A percentile compares a stretch with the other conserved stretches of the same genome.
Evolutionary conservation across 495 filamentous ascomycete genomes (phyloP).

Genomic region (Bombardia bombarda): DNA sequence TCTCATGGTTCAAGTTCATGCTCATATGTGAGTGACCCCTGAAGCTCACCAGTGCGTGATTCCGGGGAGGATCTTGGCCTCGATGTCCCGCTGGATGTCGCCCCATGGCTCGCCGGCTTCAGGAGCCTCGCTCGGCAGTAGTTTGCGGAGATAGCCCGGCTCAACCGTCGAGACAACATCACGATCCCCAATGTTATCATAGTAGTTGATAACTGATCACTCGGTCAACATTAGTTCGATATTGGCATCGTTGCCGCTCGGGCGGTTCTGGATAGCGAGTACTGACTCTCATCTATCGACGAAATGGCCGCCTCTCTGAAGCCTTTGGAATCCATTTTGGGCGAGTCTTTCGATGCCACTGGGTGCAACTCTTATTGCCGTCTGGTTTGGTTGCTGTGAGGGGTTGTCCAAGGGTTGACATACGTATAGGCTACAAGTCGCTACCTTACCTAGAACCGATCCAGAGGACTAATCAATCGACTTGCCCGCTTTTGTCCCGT

Average conservation of each 20-base stretch:
- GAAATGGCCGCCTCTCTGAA: slow-evolving; percentile 77
- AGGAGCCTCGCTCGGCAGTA: slow-evolving; percentile 70
- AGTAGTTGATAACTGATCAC: slow-evolving; percentile 68
- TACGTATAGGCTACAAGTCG: too few species aligned
- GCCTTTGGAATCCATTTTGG: slow-evolving; percentile 68
- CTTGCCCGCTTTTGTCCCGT: too few species aligned
- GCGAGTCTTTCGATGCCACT: not conserved
- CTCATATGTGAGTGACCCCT: not conserved
- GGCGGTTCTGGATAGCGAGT: not conserved
- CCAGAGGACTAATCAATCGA: too few species aligned
- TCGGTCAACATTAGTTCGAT: slow-evolving; percentile 3
- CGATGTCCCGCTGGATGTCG: slow-evolving; percentile 77
- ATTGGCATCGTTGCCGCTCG: not conserved
- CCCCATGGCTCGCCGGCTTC: slow-evolving; percentile 67
- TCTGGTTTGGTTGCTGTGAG: too few species aligned
- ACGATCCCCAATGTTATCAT: slow-evolving; percentile 62
- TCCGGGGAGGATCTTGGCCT: slow-evolving; percentile 83
- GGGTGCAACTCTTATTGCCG: too few species aligned
- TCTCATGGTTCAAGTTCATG: not conserved
- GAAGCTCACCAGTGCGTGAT: slow-evolving; percentile 77
- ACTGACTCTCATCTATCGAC: slow-evolving; percentile 77
- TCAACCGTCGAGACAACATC: slow-evolving; percentile 70
- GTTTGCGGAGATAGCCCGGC: slow-evolving; percentile 78
- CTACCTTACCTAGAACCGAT: too few species aligned
- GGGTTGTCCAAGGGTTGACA: too few species aligned